These are phyloP conservation scores for Ophiostoma sp. DNA, from an alignment of 2,329 filamentous ascomycete species.

Conservation along the genomic window DNA sequence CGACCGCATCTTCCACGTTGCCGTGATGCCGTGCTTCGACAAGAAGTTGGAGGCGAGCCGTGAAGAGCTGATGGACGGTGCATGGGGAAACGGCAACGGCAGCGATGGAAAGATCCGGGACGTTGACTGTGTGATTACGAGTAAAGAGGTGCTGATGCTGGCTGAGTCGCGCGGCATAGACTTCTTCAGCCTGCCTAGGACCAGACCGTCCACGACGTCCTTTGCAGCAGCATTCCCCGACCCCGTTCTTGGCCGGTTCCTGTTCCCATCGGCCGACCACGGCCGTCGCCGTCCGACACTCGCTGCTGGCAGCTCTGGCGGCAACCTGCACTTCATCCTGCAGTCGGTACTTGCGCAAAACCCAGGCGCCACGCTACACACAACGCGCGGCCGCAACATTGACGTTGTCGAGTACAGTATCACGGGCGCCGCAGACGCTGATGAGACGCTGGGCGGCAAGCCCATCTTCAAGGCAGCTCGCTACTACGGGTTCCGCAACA, in stretches of 20 bases:
- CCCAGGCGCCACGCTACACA: slow-evolving; percentile 65
- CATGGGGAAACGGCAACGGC: slow-evolving; percentile 65
- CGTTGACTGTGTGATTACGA: slow-evolving; percentile 97
- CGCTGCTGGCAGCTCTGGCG: slow-evolving; percentile 74
- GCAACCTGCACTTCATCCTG: slow-evolving; percentile 81
- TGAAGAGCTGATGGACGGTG: slow-evolving; percentile 77
- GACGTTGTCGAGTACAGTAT: slow-evolving; percentile 86
- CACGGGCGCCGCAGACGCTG: slow-evolving; percentile 41
- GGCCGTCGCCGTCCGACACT: background rate
- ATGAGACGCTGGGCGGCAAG: slow-evolving; percentile 31
- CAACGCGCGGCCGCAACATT: slow-evolving; percentile 72
- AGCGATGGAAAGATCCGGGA: slow-evolving; percentile 61
- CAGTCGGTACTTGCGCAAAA: slow-evolving; percentile 65
- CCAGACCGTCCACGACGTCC: slow-evolving; percentile 36
- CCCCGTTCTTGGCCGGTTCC: slow-evolving; percentile 59
- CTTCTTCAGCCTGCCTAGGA: slow-evolving; percentile 64
- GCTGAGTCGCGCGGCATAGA: slow-evolving; percentile 72
- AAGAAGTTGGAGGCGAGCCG: slow-evolving; percentile 97
- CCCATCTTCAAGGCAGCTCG: slow-evolving; percentile 73
- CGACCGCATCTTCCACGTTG: slow-evolving; percentile 84
- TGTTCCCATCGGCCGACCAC: slow-evolving; percentile 50
- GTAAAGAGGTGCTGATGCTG: slow-evolving; percentile 86
- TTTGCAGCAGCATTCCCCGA: slow-evolving; percentile 62
- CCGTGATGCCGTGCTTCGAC: slow-evolving; percentile 97
- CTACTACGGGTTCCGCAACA: slow-evolving; percentile 97